phyloP scores from a whole-genome alignment of 2,329 filamentous ascomycete genomes.

The Raffaelea ambrosiae region DNA sequence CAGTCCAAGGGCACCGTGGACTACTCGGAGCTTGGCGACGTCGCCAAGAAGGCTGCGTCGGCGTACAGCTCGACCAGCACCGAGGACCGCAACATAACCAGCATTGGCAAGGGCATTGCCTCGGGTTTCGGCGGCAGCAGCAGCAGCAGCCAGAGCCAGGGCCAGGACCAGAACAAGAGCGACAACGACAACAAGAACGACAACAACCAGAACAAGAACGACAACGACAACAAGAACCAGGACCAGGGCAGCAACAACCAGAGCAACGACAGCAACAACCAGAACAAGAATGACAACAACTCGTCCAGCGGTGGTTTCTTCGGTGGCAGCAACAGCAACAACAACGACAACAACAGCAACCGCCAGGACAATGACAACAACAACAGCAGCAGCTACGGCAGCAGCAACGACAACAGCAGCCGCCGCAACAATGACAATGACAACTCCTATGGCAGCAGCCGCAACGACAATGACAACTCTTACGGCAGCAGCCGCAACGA shows the following conservation, averaged over 20 bases:
- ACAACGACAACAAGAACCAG: not conserved
- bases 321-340: not conserved
- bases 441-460: conserved; percentile 1
- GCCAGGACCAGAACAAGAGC: not conserved
- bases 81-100: conserved; percentile 2
- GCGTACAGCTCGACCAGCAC: conserved; percentile 10
- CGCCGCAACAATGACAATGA: conserved; percentile 1
- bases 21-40: conserved; percentile 19
- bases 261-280: not conserved
- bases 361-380: not conserved
- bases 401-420: conserved; percentile 2
- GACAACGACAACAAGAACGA: not conserved
- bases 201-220: not conserved
- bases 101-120: conserved; percentile 5
- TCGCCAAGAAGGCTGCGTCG: conserved; percentile 24
- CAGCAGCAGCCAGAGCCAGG: not conserved
- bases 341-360: not conserved
- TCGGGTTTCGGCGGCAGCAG: not conserved
- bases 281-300: not conserved
- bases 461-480: not conserved
- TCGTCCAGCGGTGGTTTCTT: not conserved
- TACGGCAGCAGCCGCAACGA: not conserved
- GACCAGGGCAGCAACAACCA: not conserved
- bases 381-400: conserved; percentile 1
- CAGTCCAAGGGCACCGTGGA: conserved; percentile 23